phyloP scores from a whole-genome alignment of 2,329 filamentous ascomycete genomes.

The Calycina marina region DNA sequence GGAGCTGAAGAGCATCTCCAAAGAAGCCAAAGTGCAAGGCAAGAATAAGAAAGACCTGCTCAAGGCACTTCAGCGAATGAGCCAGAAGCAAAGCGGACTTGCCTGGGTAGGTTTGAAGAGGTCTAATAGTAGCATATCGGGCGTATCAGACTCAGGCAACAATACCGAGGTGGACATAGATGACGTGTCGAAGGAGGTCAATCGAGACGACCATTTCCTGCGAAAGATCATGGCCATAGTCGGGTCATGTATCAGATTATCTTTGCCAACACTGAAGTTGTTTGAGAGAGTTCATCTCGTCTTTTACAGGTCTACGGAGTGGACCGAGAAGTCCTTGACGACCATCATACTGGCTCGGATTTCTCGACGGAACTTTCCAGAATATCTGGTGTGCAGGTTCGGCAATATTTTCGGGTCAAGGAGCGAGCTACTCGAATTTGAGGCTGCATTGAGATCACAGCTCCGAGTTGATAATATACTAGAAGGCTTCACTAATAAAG shows the following conservation, averaged over 20 bases:
- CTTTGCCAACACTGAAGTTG: slow-evolving; percentile 55
- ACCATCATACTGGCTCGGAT: slow-evolving; percentile 91
- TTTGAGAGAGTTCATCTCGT: slow-evolving; percentile 93
- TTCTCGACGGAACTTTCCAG: slow-evolving; percentile 71
- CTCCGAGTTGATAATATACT: slow-evolving; percentile 68
- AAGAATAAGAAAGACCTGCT: slow-evolving; percentile 77
- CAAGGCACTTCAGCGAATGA: slow-evolving; percentile 57
- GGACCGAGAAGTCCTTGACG: slow-evolving; percentile 93
- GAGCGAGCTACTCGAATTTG: slow-evolving; percentile 67
- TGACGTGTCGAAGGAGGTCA: slow-evolving; percentile 25
- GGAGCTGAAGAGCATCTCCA: slow-evolving; percentile 72
- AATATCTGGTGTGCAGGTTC: slow-evolving; percentile 81
- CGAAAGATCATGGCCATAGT: slow-evolving; percentile 63
- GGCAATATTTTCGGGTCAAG: slow-evolving; percentile 77
- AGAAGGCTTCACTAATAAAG: slow-evolving; percentile 59
- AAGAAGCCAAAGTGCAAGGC: slow-evolving; percentile 73
- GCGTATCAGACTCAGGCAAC: slow-evolving; percentile 34
- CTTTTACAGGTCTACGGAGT: slow-evolving; percentile 90
- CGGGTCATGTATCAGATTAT: slow-evolving; percentile 74
- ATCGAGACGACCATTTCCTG: slow-evolving; percentile 60
- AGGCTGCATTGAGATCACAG: slow-evolving; percentile 71
- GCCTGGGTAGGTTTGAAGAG: slow-evolving; percentile 51
- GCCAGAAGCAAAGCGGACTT: slow-evolving; percentile 62
- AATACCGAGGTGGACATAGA: slow-evolving; percentile 28
- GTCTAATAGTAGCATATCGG: slow-evolving; percentile 27